Evolutionary conservation across 305 asterid genomes (phyloP), one percentile per base, ranked within the genome.

Genomic region (Rubia peregrina): DNA sequence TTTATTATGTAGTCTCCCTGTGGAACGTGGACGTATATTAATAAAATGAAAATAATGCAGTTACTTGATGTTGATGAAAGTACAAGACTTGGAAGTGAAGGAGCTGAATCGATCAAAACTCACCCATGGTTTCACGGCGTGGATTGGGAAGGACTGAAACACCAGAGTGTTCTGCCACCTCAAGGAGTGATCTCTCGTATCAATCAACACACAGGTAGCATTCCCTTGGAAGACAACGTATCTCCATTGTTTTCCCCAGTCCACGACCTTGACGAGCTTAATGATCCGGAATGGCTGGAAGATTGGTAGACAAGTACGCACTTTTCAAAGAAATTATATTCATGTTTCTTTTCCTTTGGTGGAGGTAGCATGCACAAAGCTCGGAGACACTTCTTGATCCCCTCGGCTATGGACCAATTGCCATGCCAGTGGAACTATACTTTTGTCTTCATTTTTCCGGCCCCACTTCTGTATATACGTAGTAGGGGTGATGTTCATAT

Each of bases 71-170:
- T 92, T 72, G 95, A 92, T 44, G 96, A 92, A 79, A 85, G 78
- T 72, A 67, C 78, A 14, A 84, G 97, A 82, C 95, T 92, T 21
- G 98, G 98, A 76, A 87, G 85, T 78, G 83, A 83, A 80, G 93
- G 93, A 71, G 76, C 74, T 4, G 90, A 82, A 74, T 79, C 88
- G 75, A 77, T 92, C 68, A 92, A 90, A 86, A 41, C 77, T 72
- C 96, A 92, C 84, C 89, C 96, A 33, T 92, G 98, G 98, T 92
- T 92, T 76, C 53, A 74, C 57, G 90, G 83, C 59, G 76, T 89
- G 30, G 92, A 92, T 65, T 92, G 98, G 98, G 61, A 80, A 61
- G 88, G 83, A 75, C 69, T 92, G 80, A 83, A 77, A 49, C 84
- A 81, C 17, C 78, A 79, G 65, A 76, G 64, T 22, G 69, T 71